phyloP scores from a whole-genome alignment of 495 filamentous ascomycete species.

The Xylaria cubensis region DNA sequence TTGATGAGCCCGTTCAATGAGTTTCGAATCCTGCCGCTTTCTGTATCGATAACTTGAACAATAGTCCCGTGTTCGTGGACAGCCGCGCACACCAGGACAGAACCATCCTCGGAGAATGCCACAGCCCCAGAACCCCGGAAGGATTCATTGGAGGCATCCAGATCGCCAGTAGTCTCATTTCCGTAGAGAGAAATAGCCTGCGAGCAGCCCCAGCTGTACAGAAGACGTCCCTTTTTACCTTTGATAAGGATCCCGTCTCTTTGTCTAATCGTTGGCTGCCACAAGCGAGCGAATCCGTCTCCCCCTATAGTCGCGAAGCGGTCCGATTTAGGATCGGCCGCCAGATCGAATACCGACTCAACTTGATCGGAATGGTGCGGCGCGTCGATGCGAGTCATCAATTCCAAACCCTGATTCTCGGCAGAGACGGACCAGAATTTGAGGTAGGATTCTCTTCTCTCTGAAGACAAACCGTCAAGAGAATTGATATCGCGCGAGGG shows the following conservation, averaged over 20 bases:
- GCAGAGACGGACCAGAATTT: slow-evolving; percentile 88
- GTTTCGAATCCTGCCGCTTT: slow-evolving; percentile 59
- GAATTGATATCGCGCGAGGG: slow-evolving; percentile 66
- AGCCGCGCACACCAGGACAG: slow-evolving; percentile 71
- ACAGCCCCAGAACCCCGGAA: slow-evolving; percentile 59
- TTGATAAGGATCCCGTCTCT: slow-evolving; percentile 67
- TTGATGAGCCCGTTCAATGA: slow-evolving; percentile 62
- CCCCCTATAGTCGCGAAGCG: slow-evolving; percentile 85
- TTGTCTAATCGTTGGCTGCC: slow-evolving; percentile 71
- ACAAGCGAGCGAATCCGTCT: slow-evolving; percentile 77
- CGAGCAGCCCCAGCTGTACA: slow-evolving; percentile 77
- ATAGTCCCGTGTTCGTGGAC: slow-evolving; percentile 52
- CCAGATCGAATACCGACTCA: slow-evolving; percentile 71
- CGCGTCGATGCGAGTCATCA: slow-evolving; percentile 80
- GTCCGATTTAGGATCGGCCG: slow-evolving; percentile 65
- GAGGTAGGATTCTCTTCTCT: slow-evolving; percentile 75
- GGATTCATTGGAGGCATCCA: slow-evolving; percentile 20
- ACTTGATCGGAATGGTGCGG: slow-evolving; percentile 69
- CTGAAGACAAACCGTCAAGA: slow-evolving; percentile 49
- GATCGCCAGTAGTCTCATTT: slow-evolving; percentile 47
- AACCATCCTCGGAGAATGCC: slow-evolving; percentile 85
- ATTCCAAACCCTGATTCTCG: slow-evolving; percentile 67
- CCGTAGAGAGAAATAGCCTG: slow-evolving; percentile 61
- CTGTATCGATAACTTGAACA: slow-evolving; percentile 66
- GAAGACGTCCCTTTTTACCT: slow-evolving; percentile 55